Percentiles rank a stretch among this genome's conserved stretches.
These are phyloP conservation scores for Colletotrichum costaricense DNA, from an alignment of 2,329 filamentous ascomycete species.

Conservation along the genomic window DNA sequence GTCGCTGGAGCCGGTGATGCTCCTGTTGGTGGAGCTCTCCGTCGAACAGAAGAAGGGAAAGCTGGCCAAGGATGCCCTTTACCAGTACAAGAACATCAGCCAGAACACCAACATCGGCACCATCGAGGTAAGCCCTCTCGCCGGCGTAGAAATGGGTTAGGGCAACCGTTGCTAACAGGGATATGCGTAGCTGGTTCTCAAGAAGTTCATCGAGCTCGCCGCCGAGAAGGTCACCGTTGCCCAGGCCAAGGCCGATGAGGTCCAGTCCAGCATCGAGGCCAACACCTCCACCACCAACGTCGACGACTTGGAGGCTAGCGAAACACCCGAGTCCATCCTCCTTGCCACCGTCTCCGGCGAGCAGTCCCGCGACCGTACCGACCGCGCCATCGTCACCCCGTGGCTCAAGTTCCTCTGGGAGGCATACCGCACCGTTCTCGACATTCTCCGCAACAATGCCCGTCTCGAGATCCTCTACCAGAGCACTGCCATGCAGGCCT, in stretches of 20 bases:
- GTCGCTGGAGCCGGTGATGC: slow-evolving; percentile 97
- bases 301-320: slow-evolving; percentile 95
- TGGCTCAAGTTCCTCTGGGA: slow-evolving; percentile 99
- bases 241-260: slow-evolving; percentile 94
- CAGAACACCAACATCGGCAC: slow-evolving; percentile 99
- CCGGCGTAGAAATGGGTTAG: not conserved
- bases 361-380: slow-evolving; percentile 96
- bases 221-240: slow-evolving; percentile 96
- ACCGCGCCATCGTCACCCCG: slow-evolving; percentile 96
- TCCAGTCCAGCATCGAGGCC: slow-evolving; percentile 88
- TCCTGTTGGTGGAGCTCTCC: slow-evolving; percentile 95
- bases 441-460: slow-evolving; percentile 99
- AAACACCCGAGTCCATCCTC: slow-evolving; percentile 98
- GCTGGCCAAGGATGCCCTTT: slow-evolving; percentile 96
- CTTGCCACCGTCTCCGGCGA: slow-evolving; percentile 98
- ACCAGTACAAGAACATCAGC: slow-evolving; percentile 99
- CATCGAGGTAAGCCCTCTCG: slow-evolving; percentile 77
- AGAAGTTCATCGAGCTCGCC: slow-evolving; percentile 97
- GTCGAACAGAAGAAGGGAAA: slow-evolving; percentile 99
- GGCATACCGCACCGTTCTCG: slow-evolving; percentile 97
- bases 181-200: slow-evolving; percentile 79
- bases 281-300: slow-evolving; percentile 78
- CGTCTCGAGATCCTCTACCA: slow-evolving; percentile 98
- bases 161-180: slow-evolving; percentile 20
- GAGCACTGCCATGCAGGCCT: slow-evolving; percentile 96